phyloP scores from a whole-genome alignment of 176 grass and related monocot species.

The Aegilops longissima region DNA sequence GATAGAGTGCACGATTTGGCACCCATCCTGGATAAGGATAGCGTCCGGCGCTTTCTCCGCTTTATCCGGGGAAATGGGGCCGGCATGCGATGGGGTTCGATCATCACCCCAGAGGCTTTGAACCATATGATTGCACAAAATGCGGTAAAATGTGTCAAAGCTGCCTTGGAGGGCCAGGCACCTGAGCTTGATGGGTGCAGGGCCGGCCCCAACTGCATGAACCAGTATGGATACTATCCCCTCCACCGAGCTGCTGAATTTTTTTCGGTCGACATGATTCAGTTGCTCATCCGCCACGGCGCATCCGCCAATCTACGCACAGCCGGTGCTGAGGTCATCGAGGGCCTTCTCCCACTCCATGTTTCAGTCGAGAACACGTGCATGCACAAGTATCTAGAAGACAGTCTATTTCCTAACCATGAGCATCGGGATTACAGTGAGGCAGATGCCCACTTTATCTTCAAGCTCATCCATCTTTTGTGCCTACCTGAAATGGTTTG shows the following conservation, averaged over 20 bases:
- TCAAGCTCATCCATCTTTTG: no score
- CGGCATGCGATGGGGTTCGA: background rate
- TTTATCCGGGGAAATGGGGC: background rate
- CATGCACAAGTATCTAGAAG: slow-evolving; percentile 40
- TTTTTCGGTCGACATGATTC: slow-evolving; percentile 30
- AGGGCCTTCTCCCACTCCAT: slow-evolving; percentile 32
- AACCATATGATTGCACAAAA: background rate
- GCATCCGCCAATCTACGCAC: slow-evolving; percentile 28
- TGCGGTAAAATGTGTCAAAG: background rate
- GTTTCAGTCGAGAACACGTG: slow-evolving; percentile 29
- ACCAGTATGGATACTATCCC: slow-evolving; percentile 5
- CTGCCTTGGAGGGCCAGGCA: slow-evolving; percentile 13
- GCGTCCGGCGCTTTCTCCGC: background rate
- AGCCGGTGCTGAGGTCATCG: background rate
- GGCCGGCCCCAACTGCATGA: slow-evolving; percentile 34
- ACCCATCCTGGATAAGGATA: background rate
- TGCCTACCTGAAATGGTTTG: no score
- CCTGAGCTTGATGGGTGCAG: background rate
- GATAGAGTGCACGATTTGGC: background rate
- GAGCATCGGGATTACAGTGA: no score
- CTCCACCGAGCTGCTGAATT: slow-evolving; percentile 31
- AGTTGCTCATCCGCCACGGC: slow-evolving; percentile 17
- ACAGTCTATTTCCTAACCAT: background rate
- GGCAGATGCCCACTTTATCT: no score
- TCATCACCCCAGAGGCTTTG: background rate